Conservation (phyloP, 371 early-diverging fungal species). For the Sporodiniella umbellata region DNA sequence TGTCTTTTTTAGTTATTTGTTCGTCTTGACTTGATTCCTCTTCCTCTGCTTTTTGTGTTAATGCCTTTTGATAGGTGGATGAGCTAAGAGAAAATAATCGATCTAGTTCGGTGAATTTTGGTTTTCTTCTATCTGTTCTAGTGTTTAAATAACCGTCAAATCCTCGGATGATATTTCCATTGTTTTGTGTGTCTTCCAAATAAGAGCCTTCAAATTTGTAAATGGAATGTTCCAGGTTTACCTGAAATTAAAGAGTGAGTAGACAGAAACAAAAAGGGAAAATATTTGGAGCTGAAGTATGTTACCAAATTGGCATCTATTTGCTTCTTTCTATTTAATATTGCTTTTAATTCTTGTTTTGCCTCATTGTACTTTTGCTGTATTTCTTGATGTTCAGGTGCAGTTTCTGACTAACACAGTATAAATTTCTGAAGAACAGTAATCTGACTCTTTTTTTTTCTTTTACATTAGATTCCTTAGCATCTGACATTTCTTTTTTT, state of each 20-base stretch:
- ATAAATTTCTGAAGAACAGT: no score
- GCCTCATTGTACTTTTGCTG: conserved; percentile 60
- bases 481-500: no score
- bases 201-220: conserved; percentile 81
- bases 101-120: conserved; percentile 60
- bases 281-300: no score
- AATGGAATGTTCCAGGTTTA: conserved; percentile 69
- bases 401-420: no score
- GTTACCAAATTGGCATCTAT: conserved; percentile 63
- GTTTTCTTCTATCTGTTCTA: conserved; percentile 54
- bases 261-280: no score
- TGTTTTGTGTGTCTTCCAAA: conserved; percentile 74
- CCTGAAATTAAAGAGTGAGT: no score
- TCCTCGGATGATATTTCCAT: conserved; percentile 81
- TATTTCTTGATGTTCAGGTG: conserved; percentile 29
- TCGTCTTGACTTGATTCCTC: conserved; percentile 64
- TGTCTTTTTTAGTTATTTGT: no score
- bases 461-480: no score
- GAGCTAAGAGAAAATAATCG: conserved; percentile 63
- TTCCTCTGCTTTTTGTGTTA: conserved; percentile 53
- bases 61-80: conserved; percentile 65
- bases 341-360: conserved; percentile 52
- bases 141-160: conserved; percentile 73
- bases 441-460: no score
- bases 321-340: conserved; percentile 57